These are phyloP conservation scores for Capsicum chinense DNA, from an alignment of 257 asterid species.

Conservation along the genomic window DNA sequence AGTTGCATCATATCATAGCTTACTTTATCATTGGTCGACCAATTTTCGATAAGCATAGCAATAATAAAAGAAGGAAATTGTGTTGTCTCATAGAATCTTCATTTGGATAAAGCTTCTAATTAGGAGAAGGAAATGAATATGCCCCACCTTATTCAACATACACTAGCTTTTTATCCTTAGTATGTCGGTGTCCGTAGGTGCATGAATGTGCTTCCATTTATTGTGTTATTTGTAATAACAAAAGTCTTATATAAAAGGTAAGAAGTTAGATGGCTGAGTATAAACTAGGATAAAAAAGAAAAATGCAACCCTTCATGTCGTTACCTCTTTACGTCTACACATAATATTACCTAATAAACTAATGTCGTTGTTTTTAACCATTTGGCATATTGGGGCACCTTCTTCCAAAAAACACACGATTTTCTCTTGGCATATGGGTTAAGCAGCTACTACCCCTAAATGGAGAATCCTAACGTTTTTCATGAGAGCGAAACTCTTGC, in stretches of 20 bases:
- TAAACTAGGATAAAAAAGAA: no score
- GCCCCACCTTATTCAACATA: neutral
- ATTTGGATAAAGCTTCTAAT: conserved; percentile 21
- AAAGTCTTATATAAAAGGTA: neutral
- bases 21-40: neutral
- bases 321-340: no score
- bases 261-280: no score
- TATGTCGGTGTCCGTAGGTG: neutral
- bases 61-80: neutral
- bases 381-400: neutral
- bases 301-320: no score
- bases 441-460: neutral
- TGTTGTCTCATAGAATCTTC: neutral
- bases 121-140: neutral
- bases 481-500: neutral
- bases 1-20: neutral
- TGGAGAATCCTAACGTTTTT: neutral
- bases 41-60: neutral
- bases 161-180: neutral
- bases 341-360: no score
- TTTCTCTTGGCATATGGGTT: neutral
- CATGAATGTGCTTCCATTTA: neutral
- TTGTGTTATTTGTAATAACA: neutral
- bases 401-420: neutral
- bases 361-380: neutral